Percentiles rank a stretch among this genome's conserved stretches.
Conservation (phyloP, 2,329 filamentous ascomycete genomes). For the Neofusicoccum parvum region DNA sequence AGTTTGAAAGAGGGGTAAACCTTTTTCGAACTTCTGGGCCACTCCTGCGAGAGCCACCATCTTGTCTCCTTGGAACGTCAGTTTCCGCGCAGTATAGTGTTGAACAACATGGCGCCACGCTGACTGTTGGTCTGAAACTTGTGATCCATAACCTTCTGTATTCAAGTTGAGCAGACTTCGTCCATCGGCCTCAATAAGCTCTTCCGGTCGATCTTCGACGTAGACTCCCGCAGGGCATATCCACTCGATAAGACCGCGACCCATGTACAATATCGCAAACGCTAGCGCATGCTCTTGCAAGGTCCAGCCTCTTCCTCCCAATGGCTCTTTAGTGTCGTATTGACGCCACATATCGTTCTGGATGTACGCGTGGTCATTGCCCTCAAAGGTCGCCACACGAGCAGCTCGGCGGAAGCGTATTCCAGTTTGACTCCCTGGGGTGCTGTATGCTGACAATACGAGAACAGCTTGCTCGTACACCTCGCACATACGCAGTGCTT, state of each 20-base stretch:
- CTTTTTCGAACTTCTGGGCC: not conserved
- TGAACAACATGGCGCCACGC: not conserved
- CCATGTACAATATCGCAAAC: not conserved
- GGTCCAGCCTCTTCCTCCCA: not conserved
- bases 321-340: not conserved
- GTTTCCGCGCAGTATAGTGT: not conserved
- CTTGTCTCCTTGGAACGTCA: not conserved
- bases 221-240: not conserved
- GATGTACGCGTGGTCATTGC: not conserved
- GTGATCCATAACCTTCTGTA: no score
- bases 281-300: conserved; percentile 5
- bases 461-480: not conserved
- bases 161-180: not conserved
- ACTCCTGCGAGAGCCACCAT: not conserved
- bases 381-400: not conserved
- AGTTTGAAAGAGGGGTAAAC: not conserved
- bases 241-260: not conserved
- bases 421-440: not conserved
- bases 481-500: not conserved
- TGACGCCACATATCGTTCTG: not conserved
- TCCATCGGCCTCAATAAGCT: not conserved
- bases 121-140: not conserved
- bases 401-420: not conserved
- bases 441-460: not conserved
- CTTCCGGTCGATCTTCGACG: not conserved